These are phyloP conservation scores for Termitomyces sp. DNA, from an alignment of 768 basidiomycete species.

Conservation along the genomic window DNA sequence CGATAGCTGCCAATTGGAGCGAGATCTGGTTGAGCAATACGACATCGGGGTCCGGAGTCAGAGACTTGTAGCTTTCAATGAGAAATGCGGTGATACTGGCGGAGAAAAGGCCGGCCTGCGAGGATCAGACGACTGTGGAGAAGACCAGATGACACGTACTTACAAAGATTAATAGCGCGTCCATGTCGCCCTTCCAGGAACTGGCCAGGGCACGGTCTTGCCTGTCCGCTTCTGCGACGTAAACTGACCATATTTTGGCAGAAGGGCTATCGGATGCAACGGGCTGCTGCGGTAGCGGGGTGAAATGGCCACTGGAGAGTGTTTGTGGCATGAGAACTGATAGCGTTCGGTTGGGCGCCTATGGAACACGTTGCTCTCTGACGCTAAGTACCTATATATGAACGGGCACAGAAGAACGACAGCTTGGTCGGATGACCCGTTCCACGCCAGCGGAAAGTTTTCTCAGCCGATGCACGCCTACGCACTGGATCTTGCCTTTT, in stretches of 20 bases:
- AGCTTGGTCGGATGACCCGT: slow-evolving; percentile 8
- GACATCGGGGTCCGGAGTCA: slow-evolving; percentile 11
- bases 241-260: slow-evolving; percentile 19
- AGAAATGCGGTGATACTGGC: slow-evolving; percentile 23
- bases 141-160: slow-evolving; percentile 1
- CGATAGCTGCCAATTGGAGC: slow-evolving; percentile 12
- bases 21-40: slow-evolving; percentile 15
- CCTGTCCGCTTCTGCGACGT: slow-evolving; percentile 19
- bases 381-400: slow-evolving; percentile 1
- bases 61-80: slow-evolving; percentile 19
- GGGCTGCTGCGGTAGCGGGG: slow-evolving; percentile 3
- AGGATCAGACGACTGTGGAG: background rate
- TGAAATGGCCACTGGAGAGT: slow-evolving; percentile 5
- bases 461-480: slow-evolving; percentile 15
- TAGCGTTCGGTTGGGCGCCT: background rate
- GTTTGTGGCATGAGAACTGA: background rate
- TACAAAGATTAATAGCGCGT: slow-evolving; percentile 20
- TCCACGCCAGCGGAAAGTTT: background rate
- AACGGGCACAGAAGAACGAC: background rate
- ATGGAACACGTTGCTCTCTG: background rate
- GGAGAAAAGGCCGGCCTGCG: slow-evolving; percentile 22
- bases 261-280: slow-evolving; percentile 5
- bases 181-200: slow-evolving; percentile 21
- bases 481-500: slow-evolving; percentile 55
- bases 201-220: slow-evolving; percentile 17